A percentile compares a stretch with the other conserved stretches of the same genome.
These are phyloP conservation scores for Karstenula rhodostoma DNA, from an alignment of 2,329 filamentous ascomycete genomes.

Conservation along the genomic window DNA sequence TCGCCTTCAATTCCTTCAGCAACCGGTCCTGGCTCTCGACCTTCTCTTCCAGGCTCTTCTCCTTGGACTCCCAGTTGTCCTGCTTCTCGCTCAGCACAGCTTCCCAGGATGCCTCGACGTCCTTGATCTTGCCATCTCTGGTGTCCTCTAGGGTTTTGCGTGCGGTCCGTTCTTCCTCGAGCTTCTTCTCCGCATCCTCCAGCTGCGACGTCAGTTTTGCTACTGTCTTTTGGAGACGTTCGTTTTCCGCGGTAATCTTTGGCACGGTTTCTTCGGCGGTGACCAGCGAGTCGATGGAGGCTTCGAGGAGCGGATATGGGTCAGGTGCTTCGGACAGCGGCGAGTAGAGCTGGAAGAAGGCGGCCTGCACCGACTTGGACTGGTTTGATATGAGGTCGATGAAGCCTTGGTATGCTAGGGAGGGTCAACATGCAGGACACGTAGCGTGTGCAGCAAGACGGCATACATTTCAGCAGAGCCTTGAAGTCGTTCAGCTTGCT, in stretches of 20 bases:
- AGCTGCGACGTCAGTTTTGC: constrained; percentile 78
- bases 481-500: constrained; percentile 90
- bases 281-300: constrained; percentile 92
- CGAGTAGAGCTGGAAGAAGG: constrained; percentile 92
- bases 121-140: constrained; percentile 82
- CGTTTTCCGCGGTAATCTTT: constrained; percentile 86
- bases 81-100: constrained; percentile 92
- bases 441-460: neutral
- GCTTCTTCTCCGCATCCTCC: constrained; percentile 79
- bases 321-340: constrained; percentile 94
- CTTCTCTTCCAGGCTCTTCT: constrained; percentile 90
- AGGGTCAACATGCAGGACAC: constrained; percentile 25
- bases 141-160: constrained; percentile 79
- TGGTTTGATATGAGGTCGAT: constrained; percentile 97
- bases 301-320: constrained; percentile 94
- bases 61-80: constrained; percentile 95
- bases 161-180: constrained; percentile 79
- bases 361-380: constrained; percentile 90
- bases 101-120: constrained; percentile 88
- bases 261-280: constrained; percentile 92
- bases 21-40: constrained; percentile 92
- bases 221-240: constrained; percentile 82
- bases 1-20: constrained; percentile 93
- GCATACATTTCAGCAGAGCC: constrained; percentile 79
- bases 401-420: constrained; percentile 91